phyloP scores from a whole-genome alignment of 2,329 filamentous ascomycete species.

The Fusarium avenaceum region DNA sequence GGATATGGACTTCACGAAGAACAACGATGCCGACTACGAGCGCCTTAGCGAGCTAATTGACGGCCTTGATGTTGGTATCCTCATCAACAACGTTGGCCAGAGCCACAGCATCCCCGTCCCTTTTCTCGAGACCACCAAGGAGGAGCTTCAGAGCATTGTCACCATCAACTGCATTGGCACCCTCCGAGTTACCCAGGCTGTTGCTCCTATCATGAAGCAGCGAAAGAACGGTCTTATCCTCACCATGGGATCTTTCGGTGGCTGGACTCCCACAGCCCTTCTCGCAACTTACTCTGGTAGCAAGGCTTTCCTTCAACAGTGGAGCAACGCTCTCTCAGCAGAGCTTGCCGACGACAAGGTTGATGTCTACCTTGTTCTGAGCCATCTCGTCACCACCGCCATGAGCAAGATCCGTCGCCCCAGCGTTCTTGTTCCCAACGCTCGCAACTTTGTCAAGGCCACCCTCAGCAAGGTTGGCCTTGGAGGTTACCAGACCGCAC shows the following conservation, averaged over 20 bases:
- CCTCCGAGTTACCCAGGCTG: conserved; percentile 85
- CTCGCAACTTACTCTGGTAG: conserved; percentile 96
- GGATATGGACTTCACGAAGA: conserved; percentile 91
- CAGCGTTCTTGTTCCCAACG: conserved; percentile 82
- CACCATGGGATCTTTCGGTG: conserved; percentile 97
- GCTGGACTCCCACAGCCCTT: conserved; percentile 90
- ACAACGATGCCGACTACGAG: conserved; percentile 84
- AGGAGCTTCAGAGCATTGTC: conserved; percentile 90
- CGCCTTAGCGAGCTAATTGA: conserved; percentile 76
- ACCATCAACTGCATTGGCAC: conserved; percentile 96
- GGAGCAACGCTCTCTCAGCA: conserved; percentile 86
- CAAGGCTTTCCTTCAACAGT: conserved; percentile 98
- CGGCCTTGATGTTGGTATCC: conserved; percentile 83
- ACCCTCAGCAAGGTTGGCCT: conserved; percentile 85
- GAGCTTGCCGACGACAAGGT: conserved; percentile 87
- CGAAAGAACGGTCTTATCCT: conserved; percentile 90
- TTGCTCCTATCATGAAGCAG: conserved; percentile 86
- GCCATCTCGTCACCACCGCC: conserved; percentile 92
- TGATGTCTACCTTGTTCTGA: conserved; percentile 90
- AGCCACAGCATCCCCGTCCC: conserved; percentile 93
- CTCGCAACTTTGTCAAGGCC: conserved; percentile 84
- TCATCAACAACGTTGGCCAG: conserved; percentile 97
- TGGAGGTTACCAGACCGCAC: conserved; percentile 82
- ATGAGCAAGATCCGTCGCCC: conserved; percentile 96
- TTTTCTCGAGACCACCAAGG: conserved; percentile 82